These are phyloP conservation scores for Lipomyces yamanashiensis DNA, from an alignment of 805 yeast species.

Conservation along the genomic window DNA sequence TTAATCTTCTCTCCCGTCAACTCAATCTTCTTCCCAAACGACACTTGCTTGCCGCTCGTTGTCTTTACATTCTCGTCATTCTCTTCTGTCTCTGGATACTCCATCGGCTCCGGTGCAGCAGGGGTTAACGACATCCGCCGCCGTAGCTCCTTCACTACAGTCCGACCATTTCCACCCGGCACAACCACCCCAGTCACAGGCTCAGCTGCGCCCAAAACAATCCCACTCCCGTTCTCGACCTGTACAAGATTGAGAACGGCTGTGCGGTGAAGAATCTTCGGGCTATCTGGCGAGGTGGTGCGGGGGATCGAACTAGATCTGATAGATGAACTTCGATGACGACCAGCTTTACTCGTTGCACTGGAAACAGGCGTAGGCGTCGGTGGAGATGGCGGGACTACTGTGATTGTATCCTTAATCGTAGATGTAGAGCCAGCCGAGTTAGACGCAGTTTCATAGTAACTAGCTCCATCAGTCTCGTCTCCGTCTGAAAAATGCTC, in stretches of 20 bases:
- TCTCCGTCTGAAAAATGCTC: slow-evolving; percentile 5
- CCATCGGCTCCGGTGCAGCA: slow-evolving; percentile 17
- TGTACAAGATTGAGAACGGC: background rate
- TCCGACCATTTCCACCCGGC: slow-evolving; percentile 15
- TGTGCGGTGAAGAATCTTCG: slow-evolving; percentile 3
- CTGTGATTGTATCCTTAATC: slow-evolving; percentile 8
- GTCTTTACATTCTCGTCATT: slow-evolving; percentile 2
- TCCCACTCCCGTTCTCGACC: slow-evolving; percentile 14
- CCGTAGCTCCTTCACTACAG: slow-evolving; percentile 3
- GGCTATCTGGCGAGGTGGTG: slow-evolving; percentile 6
- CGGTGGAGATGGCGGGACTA: slow-evolving; percentile 3
- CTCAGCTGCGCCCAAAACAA: slow-evolving; percentile 15
- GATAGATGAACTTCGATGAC: slow-evolving; percentile 7
- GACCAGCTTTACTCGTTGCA: background rate
- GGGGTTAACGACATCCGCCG: background rate
- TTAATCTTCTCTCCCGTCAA: slow-evolving; percentile 14
- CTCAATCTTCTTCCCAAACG: slow-evolving; percentile 16
- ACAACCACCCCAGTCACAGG: slow-evolving; percentile 24
- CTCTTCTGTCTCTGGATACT: background rate
- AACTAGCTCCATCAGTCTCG: background rate
- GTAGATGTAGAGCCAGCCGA: slow-evolving; percentile 9
- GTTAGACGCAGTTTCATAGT: slow-evolving; percentile 7
- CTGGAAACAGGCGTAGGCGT: background rate
- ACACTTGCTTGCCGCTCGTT: slow-evolving; percentile 5
- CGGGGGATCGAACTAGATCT: slow-evolving; percentile 14